phyloP scores from a whole-genome alignment of 768 basidiomycete genomes.

The Daedaleopsis sinensis region DNA sequence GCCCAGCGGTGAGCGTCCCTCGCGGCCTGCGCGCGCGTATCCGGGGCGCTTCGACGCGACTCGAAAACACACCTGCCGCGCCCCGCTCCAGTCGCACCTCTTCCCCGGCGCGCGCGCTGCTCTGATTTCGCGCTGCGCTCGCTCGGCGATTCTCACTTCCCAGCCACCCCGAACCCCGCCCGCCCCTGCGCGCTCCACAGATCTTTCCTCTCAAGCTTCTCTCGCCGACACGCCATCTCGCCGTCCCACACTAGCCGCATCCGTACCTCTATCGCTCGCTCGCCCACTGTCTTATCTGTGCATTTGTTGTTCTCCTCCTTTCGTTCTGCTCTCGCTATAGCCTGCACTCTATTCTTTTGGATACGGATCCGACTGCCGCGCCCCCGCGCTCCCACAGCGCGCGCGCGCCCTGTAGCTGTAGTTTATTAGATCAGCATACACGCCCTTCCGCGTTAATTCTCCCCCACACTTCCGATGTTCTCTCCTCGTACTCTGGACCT shows the following conservation, averaged over 20 bases:
- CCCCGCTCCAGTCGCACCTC: neutral
- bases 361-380: neutral
- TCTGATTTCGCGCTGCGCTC: neutral
- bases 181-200: neutral
- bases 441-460: neutral
- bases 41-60: no score
- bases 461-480: neutral
- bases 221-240: neutral
- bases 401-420: constrained; percentile 19
- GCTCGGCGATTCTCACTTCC: no score
- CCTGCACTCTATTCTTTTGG: neutral
- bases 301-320: neutral
- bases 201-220: neutral
- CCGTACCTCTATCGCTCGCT: neutral
- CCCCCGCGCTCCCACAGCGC: neutral
- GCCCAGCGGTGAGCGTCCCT: neutral
- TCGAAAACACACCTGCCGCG: neutral
- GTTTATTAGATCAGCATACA: constrained; percentile 1
- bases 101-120: neutral
- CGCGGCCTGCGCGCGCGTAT: no score
- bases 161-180: no score
- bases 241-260: neutral
- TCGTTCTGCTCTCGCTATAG: neutral
- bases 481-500: neutral
- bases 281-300: neutral